phyloP scores from a whole-genome alignment of 306 rosid species.

The Ormosia emarginata region DNA sequence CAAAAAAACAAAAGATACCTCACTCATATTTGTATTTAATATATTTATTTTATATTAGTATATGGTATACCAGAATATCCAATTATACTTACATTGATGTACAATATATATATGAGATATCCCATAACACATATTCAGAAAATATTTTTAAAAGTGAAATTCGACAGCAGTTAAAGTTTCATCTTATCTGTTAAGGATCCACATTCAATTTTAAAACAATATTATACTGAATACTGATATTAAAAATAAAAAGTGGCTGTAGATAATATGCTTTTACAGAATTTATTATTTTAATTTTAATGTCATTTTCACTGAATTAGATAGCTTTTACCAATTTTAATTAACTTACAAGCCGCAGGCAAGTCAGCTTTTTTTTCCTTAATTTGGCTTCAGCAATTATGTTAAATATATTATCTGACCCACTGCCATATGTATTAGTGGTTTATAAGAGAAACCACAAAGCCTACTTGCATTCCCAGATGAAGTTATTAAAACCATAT shows the following conservation, averaged over 20 bases:
- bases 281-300: not conserved
- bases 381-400: not conserved
- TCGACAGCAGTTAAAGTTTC: not conserved
- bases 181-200: slow-evolving; percentile 18
- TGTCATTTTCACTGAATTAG: not conserved
- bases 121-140: no score
- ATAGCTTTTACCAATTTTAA: not conserved
- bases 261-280: not conserved
- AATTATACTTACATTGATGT: no score
- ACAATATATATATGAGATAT: no score
- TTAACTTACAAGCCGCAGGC: not conserved
- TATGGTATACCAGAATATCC: no score
- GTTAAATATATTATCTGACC: not conserved
- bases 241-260: not conserved
- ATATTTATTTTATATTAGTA: no score
- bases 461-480: not conserved
- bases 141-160: no score
- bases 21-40: no score
- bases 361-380: not conserved
- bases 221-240: not conserved
- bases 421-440: not conserved
- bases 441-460: slow-evolving; percentile 2
- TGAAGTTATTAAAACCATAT: not conserved
- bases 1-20: no score
- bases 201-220: not conserved